Evolutionary conservation across 2,329 filamentous ascomycete genomes (phyloP).

Genomic region (Davidsoniella virescens): DNA sequence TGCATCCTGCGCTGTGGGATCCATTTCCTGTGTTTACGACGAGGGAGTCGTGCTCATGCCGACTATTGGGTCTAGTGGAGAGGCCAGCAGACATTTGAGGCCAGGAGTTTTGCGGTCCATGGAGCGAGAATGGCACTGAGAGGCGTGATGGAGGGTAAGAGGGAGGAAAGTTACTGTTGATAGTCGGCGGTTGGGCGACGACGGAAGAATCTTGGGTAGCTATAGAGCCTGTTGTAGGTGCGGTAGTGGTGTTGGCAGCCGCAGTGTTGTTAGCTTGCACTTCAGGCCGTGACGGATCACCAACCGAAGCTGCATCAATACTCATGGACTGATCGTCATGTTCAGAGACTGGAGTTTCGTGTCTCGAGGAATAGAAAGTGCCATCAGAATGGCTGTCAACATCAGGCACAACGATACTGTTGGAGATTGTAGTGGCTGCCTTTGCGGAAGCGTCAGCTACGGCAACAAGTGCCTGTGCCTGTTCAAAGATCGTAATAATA

Average conservation of each 20-base stretch:
- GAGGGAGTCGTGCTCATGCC: neutral
- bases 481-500: slow-evolving; percentile 54
- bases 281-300: slow-evolving; percentile 3
- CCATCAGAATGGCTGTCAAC: slow-evolving; percentile 36
- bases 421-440: slow-evolving; percentile 31
- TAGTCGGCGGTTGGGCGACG: slow-evolving; percentile 3
- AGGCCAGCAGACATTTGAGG: neutral
- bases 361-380: slow-evolving; percentile 89
- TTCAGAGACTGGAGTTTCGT: slow-evolving; percentile 53
- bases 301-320: slow-evolving; percentile 11
- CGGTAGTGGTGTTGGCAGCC: neutral
- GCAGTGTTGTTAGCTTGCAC: neutral
- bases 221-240: slow-evolving; percentile 3
- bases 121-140: slow-evolving; percentile 5
- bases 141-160: neutral
- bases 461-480: slow-evolving; percentile 54
- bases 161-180: slow-evolving; percentile 12
- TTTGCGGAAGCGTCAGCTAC: slow-evolving; percentile 10
- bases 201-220: slow-evolving; percentile 6
- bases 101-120: slow-evolving; percentile 4
- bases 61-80: slow-evolving; percentile 4
- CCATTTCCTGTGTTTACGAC: neutral
- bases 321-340: slow-evolving; percentile 10
- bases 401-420: slow-evolving; percentile 21
- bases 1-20: slow-evolving; percentile 2